A percentile compares a stretch with the other conserved stretches of the same genome.
Conservation (phyloP, 2,329 filamentous ascomycete genomes). For the Ophiostoma montium region DNA sequence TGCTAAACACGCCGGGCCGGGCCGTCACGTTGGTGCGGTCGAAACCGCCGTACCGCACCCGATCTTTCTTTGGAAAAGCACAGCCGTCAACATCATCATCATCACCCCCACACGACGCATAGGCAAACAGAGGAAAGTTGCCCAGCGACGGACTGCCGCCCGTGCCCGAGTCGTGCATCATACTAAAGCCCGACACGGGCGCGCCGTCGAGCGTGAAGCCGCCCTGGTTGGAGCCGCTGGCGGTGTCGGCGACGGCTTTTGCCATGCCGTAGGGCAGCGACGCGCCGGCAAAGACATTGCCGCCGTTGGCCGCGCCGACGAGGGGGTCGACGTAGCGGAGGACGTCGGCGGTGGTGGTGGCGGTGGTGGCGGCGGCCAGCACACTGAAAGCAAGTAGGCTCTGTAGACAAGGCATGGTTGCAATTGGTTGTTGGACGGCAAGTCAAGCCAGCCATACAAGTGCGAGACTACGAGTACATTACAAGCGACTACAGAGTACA, state of each 20-base stretch:
- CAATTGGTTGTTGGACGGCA: too few species aligned
- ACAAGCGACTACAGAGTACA: too few species aligned
- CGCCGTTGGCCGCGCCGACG: conserved; percentile 31
- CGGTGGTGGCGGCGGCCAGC: too few species aligned
- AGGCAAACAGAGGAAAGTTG: conserved; percentile 33
- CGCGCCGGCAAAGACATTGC: conserved; percentile 43
- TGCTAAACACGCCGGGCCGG: conserved; percentile 40
- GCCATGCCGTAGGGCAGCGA: conserved; percentile 27
- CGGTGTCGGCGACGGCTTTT: conserved; percentile 27
- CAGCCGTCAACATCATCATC: conserved; percentile 38
- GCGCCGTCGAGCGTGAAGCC: conserved; percentile 30
- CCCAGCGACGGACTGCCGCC: conserved; percentile 29
- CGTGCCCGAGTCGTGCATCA: conserved; percentile 28
- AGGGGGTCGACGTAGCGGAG: conserved; percentile 22
- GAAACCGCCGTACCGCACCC: too few species aligned
- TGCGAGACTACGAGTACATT: too few species aligned
- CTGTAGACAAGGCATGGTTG: too few species aligned
- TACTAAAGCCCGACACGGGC: conserved; percentile 13
- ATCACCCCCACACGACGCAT: conserved; percentile 17
- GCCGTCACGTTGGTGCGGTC: conserved; percentile 28
- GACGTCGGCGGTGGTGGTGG: conserved; percentile 5
- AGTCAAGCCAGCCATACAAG: too few species aligned
- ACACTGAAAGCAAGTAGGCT: too few species aligned
- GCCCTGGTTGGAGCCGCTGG: not conserved
- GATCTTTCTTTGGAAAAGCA: conserved; percentile 33